Evolutionary conservation across 768 basidiomycete genomes (phyloP).

Genomic region (Trametes elegans): DNA sequence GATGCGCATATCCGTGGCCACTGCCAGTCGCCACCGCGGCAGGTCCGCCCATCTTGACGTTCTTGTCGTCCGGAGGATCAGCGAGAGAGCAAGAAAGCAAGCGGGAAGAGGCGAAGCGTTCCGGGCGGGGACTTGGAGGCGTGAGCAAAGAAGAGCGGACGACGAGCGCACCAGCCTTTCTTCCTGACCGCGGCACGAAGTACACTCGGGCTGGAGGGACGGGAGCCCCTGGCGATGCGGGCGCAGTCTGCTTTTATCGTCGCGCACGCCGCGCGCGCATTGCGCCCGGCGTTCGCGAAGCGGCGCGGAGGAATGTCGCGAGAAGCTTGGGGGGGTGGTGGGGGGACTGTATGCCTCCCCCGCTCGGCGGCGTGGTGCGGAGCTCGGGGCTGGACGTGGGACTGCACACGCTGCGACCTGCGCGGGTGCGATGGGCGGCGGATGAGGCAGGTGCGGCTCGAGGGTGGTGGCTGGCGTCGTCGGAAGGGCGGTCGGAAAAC

Average conservation of each 20-base stretch:
- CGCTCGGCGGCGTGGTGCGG: background rate
- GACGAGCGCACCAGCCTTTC: background rate
- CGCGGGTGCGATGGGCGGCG: background rate
- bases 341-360: no score
- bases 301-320: constrained; percentile 21
- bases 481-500: background rate
- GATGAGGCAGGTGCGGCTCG: constrained; percentile 5
- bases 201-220: no score
- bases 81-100: background rate
- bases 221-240: background rate
- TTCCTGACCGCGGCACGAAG: constrained; percentile 4
- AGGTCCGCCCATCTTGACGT: constrained; percentile 27
- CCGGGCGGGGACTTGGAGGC: background rate
- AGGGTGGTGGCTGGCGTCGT: background rate
- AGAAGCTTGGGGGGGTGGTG: constrained; percentile 20
- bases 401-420: background rate
- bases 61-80: background rate
- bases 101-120: background rate
- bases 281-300: constrained; percentile 16
- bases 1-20: constrained; percentile 22
- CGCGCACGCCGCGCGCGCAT: background rate
- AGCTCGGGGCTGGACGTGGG: background rate
- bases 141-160: constrained; percentile 11
- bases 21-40: constrained; percentile 21
- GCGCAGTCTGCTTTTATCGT: constrained; percentile 10